These are phyloP conservation scores for Pichia sp. DNA, from an alignment of 1,139 yeast species.

Conservation along the genomic window DNA sequence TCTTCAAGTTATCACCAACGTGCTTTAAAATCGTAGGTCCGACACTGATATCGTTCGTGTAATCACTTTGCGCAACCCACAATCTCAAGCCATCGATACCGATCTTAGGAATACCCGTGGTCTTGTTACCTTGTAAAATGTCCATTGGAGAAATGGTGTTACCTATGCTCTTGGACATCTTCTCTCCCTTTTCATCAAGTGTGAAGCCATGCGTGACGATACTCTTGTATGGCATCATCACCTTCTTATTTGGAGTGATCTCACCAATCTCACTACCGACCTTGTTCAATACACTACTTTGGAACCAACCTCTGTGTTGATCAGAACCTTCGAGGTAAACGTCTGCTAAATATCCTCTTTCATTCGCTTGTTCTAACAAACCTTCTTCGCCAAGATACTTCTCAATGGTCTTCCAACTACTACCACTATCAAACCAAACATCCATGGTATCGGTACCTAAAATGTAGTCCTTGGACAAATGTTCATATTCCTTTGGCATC, in stretches of 20 bases:
- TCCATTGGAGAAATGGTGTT: conserved; percentile 71
- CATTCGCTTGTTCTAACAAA: conserved; percentile 32
- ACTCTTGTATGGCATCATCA: conserved; percentile 66
- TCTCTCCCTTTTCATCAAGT: conserved; percentile 78
- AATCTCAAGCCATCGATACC: conserved; percentile 92
- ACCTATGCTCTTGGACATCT: conserved; percentile 94
- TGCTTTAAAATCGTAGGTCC: conserved; percentile 72
- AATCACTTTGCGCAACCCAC: conserved; percentile 90
- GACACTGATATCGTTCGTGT: conserved; percentile 73
- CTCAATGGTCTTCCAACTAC: conserved; percentile 77
- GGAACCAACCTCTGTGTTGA: conserved; percentile 99
- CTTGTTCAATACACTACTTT: conserved; percentile 83
- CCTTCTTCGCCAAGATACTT: conserved; percentile 35
- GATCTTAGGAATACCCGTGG: conserved; percentile 57
- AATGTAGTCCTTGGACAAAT: conserved; percentile 41
- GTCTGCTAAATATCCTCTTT: conserved; percentile 55
- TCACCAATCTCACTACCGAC: conserved; percentile 39
- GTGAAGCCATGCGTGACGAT: conserved; percentile 94
- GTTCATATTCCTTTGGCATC: conserved; percentile 53
- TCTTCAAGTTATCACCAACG: conserved; percentile 78
- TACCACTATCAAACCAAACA: conserved; percentile 98
- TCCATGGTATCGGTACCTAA: conserved; percentile 95
- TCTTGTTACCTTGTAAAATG: conserved; percentile 64
- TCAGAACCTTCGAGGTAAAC: conserved; percentile 92
- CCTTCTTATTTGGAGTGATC: conserved; percentile 31